phyloP scores from a whole-genome alignment of 495 filamentous ascomycete species.

The Haplographium delicatum region DNA sequence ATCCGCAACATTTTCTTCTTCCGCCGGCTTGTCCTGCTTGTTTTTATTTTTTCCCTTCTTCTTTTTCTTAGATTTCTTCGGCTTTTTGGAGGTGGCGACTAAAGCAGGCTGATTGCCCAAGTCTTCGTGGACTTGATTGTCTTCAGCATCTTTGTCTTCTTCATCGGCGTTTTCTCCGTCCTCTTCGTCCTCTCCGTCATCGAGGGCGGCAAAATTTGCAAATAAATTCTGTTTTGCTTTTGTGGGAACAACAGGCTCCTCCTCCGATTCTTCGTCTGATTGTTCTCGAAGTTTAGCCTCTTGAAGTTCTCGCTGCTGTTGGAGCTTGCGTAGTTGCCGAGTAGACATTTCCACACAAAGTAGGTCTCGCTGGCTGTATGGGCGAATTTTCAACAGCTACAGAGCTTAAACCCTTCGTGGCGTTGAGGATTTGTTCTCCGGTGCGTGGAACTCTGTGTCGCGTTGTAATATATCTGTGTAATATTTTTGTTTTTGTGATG shows the following conservation, averaged over 20 bases:
- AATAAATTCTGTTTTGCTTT: constrained; percentile 39
- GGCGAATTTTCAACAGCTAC: no score
- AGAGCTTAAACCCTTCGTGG: no score
- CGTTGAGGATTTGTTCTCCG: no score
- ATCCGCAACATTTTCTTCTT: constrained; percentile 37
- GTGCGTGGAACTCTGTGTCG: no score
- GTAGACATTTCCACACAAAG: constrained; percentile 87
- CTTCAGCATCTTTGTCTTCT: constrained; percentile 52
- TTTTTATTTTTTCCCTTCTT: constrained; percentile 57
- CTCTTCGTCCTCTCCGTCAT: constrained; percentile 33
- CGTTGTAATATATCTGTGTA: no score
- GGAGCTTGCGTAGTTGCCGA: constrained; percentile 71
- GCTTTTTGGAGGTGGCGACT: constrained; percentile 25
- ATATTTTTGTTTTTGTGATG: no score
- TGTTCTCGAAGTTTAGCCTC: constrained; percentile 22
- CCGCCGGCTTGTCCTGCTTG: constrained; percentile 24
- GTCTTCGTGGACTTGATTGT: constrained; percentile 31
- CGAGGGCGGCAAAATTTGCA: constrained; percentile 45
- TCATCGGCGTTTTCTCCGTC: constrained; percentile 30
- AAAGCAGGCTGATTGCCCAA: constrained; percentile 13
- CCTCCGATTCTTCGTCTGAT: constrained; percentile 39
- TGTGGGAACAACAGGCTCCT: constrained; percentile 30
- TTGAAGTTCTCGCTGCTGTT: constrained; percentile 52
- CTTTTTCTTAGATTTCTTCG: constrained; percentile 48
- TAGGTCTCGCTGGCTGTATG: no score